phyloP scores from a whole-genome alignment of 495 filamentous ascomycete species.

The Xylaria sp. region DNA sequence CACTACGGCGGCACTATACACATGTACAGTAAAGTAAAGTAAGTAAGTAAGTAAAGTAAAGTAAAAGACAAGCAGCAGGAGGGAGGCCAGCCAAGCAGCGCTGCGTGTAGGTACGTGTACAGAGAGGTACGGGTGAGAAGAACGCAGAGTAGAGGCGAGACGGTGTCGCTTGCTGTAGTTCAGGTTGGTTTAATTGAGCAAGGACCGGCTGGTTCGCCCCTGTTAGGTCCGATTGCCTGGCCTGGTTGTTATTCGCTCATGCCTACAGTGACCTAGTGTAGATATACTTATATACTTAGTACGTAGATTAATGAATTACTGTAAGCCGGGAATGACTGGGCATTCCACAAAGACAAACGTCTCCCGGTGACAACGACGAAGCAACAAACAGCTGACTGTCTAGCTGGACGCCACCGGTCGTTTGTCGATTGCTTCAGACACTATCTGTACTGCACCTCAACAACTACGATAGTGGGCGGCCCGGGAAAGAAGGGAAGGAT shows the following conservation, averaged over 20 bases:
- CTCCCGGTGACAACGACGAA: background rate
- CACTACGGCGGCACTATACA: constrained; percentile 13
- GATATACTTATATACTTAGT: too few relatives aligned
- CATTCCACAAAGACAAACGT: background rate
- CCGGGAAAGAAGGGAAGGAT: background rate
- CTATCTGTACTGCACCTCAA: background rate
- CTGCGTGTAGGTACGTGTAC: background rate
- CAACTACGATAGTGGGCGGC: background rate
- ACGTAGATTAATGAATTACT: constrained; percentile 16
- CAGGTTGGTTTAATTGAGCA: constrained; percentile 28
- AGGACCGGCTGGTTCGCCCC: constrained; percentile 24
- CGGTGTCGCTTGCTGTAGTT: background rate
- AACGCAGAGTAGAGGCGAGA: background rate
- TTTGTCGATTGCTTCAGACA: background rate
- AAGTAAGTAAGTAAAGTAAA: too few relatives aligned
- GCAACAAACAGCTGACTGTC: background rate
- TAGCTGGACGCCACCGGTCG: too few relatives aligned
- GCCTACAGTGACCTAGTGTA: too few relatives aligned
- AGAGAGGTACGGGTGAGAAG: background rate
- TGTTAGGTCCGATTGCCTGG: constrained; percentile 5
- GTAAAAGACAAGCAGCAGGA: background rate
- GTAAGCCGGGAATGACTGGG: constrained; percentile 3
- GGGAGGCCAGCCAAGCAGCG: constrained; percentile 5
- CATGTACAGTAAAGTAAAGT: too few relatives aligned
- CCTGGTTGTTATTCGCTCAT: constrained; percentile 15